Conservation (phyloP, 768 basidiomycete genomes). For the Daedaleopsis nitida region DNA sequence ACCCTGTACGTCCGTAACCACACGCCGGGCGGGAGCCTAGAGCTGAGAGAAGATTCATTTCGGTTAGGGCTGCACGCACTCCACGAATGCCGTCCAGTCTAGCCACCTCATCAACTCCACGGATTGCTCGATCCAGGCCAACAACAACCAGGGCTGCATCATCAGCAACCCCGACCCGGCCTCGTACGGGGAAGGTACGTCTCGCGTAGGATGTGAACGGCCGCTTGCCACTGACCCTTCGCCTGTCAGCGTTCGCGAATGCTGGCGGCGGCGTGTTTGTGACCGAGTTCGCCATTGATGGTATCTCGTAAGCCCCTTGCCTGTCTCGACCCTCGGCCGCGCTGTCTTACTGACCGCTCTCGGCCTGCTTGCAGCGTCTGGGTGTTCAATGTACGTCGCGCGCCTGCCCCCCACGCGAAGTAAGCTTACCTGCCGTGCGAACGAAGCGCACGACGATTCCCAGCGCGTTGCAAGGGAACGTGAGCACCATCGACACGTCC, state of each 20-base stretch:
- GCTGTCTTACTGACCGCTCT: not conserved
- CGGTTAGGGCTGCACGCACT: conserved; percentile 52
- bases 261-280: conserved; percentile 75
- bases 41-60: not conserved
- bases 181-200: conserved; percentile 56
- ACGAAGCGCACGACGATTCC: conserved; percentile 48
- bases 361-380: conserved; percentile 45
- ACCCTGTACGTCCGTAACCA: conserved; percentile 38
- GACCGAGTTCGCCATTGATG: conserved; percentile 66
- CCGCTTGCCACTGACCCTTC: not conserved
- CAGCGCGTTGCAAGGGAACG: conserved; percentile 45
- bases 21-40: conserved; percentile 1
- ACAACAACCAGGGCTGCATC: conserved; percentile 66
- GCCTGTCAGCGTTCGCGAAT: conserved; percentile 51
- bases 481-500: conserved; percentile 54
- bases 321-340: not conserved
- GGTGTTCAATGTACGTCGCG: conserved; percentile 55
- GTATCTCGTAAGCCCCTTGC: conserved; percentile 55
- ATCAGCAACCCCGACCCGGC: conserved; percentile 52
- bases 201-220: not conserved
- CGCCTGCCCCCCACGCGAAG: conserved; percentile 18
- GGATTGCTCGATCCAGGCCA: conserved; percentile 58
- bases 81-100: conserved; percentile 47
- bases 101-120: conserved; percentile 56
- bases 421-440: conserved; percentile 1